Evolutionary conservation across 2,329 filamentous ascomycete species (phyloP), one percentile per base, ranked within the genome.

Genomic region (Phoma sp.): DNA sequence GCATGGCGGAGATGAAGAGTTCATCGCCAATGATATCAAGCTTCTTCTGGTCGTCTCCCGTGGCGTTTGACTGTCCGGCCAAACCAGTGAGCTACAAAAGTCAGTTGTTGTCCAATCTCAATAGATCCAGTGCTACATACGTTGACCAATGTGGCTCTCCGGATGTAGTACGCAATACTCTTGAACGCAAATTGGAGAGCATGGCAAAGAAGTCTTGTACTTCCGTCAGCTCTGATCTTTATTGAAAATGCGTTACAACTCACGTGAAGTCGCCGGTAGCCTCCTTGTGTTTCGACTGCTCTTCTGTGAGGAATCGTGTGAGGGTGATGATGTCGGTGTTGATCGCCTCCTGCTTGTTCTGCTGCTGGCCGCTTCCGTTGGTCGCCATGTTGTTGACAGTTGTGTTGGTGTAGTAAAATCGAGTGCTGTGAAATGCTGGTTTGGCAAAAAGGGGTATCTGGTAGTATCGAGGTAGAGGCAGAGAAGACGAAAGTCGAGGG

Each of bases 151-250:
- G 92, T 94, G 32, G 94, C 92, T 77, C 95, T 89, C 71, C 94
- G 93, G 78, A 99, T 99, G 83, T 97, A 99, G 84, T 98, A 96
- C 69, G 95, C 92, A 77, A 99, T 99, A 65, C 92, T 96, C 84
- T 99, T 99, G 89, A 99, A 99, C 63, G 95, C 94, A 83, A 98
- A 99, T 79, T 98, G 95, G 56, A 99, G 90, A 57, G 95, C 93
- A 77, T 99, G 95, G 84, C 92, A 97, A 57, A 99, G 87, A 48
- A 99, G 85, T 70, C 93, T 97, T 70, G 36, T 46, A n/a, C 50
- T 32, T 15, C 21, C 21, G 19, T 58, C 27, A 55, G 35, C 54
- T 40, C 37, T 4, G 4, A 9, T 3, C n/a, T 19, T 37, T 27
- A 29, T 2, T 6, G 29, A 12, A 13, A 13, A 19, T 15, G 10